These are phyloP conservation scores for Coleophoma crateriformis DNA, from an alignment of 2,329 filamentous ascomycete species.

Conservation along the genomic window DNA sequence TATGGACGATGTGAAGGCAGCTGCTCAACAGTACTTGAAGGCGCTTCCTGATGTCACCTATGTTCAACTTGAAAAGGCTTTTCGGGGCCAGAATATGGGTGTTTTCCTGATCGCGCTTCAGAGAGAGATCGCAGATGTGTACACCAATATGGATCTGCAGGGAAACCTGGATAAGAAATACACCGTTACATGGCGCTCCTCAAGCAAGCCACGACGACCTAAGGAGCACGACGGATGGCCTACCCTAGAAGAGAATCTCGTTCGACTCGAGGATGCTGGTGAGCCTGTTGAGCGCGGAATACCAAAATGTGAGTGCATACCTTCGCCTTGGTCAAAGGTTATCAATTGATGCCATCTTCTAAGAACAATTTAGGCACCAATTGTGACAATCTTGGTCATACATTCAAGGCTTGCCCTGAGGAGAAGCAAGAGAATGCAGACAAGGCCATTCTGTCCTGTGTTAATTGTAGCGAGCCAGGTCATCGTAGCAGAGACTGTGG, in stretches of 20 bases:
- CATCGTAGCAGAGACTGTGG: constrained; percentile 52
- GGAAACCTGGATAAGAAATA: constrained; percentile 62
- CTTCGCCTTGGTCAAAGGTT: not conserved
- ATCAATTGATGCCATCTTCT: not conserved
- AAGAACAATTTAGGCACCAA: not conserved
- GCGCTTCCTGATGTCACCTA: constrained; percentile 52
- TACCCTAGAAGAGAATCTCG: constrained; percentile 51
- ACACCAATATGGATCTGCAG: constrained; percentile 69
- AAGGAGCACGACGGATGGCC: constrained; percentile 59
- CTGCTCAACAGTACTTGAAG: constrained; percentile 56
- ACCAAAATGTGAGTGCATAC: constrained; percentile 41
- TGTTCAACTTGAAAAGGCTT: constrained; percentile 51
- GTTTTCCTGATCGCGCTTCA: constrained; percentile 60
- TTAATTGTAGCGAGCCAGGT: constrained; percentile 53
- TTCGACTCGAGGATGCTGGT: constrained; percentile 61
- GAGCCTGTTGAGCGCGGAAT: constrained; percentile 54
- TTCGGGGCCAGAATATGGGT: constrained; percentile 47
- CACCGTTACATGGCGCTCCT: constrained; percentile 57
- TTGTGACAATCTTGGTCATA: constrained; percentile 43
- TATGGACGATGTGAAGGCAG: constrained; percentile 57
- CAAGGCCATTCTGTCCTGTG: constrained; percentile 48
- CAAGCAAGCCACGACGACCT: constrained; percentile 48
- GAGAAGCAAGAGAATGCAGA: constrained; percentile 45
- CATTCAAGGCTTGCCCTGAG: constrained; percentile 51
- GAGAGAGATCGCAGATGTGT: constrained; percentile 46